phyloP scores from a whole-genome alignment of 2,329 filamentous ascomycete species.

The Pseudofabraea citricarpa region DNA sequence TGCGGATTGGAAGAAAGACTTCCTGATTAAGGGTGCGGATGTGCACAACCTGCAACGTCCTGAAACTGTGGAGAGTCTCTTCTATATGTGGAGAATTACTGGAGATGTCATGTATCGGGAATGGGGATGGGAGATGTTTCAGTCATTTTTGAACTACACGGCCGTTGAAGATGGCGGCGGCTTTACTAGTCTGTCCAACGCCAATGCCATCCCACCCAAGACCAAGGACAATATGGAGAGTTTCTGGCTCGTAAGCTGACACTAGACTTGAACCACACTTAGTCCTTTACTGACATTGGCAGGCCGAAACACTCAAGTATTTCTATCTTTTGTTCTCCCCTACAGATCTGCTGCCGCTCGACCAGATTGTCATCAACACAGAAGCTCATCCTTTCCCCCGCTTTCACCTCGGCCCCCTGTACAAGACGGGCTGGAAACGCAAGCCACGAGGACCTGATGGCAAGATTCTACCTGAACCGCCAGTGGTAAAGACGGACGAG shows the following conservation, averaged over 20 bases:
- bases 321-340: conserved; percentile 92
- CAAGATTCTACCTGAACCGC: conserved; percentile 22
- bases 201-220: conserved; percentile 64
- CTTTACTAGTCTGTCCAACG: conserved; percentile 77
- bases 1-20: conserved; percentile 72
- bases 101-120: conserved; percentile 83
- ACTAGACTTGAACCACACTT: neutral
- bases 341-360: conserved; percentile 74
- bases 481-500: conserved; percentile 8
- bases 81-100: conserved; percentile 99
- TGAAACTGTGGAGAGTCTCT: conserved; percentile 92
- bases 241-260: conserved; percentile 79
- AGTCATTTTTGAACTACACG: conserved; percentile 81
- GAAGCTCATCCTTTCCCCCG: conserved; percentile 88
- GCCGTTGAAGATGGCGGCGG: conserved; percentile 72
- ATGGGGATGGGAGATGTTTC: conserved; percentile 99
- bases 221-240: conserved; percentile 93
- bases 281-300: neutral
- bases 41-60: conserved; percentile 90
- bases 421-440: conserved; percentile 77
- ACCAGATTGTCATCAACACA: conserved; percentile 89
- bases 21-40: conserved; percentile 75
- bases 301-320: conserved; percentile 97
- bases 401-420: conserved; percentile 74
- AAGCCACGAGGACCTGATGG: conserved; percentile 48